Evolutionary conservation across 495 filamentous ascomycete species (phyloP).

Genomic region (Aspergillus ostianus): DNA sequence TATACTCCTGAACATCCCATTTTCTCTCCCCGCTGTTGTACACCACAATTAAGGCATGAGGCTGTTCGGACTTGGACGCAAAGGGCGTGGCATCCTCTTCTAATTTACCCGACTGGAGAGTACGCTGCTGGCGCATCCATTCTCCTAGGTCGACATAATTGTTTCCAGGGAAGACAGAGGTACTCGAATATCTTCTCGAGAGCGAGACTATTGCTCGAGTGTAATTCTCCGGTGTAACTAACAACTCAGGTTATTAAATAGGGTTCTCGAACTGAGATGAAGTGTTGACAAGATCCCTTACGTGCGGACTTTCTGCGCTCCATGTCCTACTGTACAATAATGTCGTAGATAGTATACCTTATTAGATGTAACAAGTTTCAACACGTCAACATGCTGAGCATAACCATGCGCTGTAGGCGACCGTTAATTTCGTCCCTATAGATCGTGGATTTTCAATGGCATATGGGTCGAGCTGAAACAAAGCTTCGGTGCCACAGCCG

Average conservation of each 20-base stretch:
- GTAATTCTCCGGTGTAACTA: conserved; percentile 7
- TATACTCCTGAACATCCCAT: background rate
- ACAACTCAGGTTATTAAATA: background rate
- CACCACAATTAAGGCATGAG: background rate
- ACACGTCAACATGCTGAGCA: too few species aligned
- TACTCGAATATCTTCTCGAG: conserved; percentile 6
- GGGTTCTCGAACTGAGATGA: too few species aligned
- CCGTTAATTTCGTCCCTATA: too few species aligned
- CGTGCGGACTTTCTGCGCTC: too few species aligned
- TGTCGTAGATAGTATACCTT: too few species aligned
- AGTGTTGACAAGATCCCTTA: too few species aligned
- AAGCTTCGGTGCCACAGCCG: too few species aligned
- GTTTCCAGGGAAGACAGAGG: conserved; percentile 3
- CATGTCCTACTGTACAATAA: too few species aligned
- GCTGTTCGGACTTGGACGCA: background rate
- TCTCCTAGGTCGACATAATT: conserved; percentile 7
- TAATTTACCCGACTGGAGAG: background rate
- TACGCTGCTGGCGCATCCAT: conserved; percentile 3
- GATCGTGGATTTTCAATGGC: too few species aligned
- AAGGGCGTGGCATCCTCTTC: background rate
- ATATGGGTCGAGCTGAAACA: too few species aligned
- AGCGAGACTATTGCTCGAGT: conserved; percentile 5
- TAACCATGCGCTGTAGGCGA: too few species aligned
- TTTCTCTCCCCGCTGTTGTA: conserved; percentile 1
- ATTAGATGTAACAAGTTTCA: too few species aligned